Evolutionary conservation across 768 basidiomycete species (phyloP).

Genomic region (Mycena leptocephala): DNA sequence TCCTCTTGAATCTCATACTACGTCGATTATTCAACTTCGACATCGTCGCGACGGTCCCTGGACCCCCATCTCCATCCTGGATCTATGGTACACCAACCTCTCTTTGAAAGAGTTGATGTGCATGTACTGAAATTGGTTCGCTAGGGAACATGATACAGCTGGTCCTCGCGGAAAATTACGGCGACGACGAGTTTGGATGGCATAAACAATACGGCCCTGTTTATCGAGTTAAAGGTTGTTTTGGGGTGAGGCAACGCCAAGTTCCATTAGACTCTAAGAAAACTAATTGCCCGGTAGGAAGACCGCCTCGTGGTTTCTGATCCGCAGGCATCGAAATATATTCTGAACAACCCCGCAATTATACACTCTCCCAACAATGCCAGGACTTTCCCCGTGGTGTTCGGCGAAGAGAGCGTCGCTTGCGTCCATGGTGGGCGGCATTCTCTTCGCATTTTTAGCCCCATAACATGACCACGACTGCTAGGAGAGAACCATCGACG

Average conservation of each 20-base stretch:
- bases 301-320: constrained; percentile 16
- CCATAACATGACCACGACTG: background rate
- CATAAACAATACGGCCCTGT: constrained; percentile 9
- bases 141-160: constrained; percentile 14
- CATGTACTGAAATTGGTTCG: background rate
- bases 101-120: background rate
- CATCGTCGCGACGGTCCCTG: background rate
- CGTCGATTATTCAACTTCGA: background rate
- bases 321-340: background rate
- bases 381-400: background rate
- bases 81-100: background rate
- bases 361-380: background rate
- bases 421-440: background rate
- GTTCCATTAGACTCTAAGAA: background rate
- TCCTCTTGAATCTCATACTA: background rate
- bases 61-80: background rate
- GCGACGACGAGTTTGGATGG: constrained; percentile 19
- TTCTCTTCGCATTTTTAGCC: background rate
- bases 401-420: background rate
- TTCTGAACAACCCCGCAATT: background rate
- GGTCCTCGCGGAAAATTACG: background rate
- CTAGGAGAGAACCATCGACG: background rate
- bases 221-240: constrained; percentile 20
- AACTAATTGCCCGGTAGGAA: background rate
- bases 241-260: constrained; percentile 5